Percentiles rank a stretch among this genome's conserved stretches.
Evolutionary conservation across 352 stramenopile species (phyloP).

Genomic region (Phytophthora macrochlamydospora): DNA sequence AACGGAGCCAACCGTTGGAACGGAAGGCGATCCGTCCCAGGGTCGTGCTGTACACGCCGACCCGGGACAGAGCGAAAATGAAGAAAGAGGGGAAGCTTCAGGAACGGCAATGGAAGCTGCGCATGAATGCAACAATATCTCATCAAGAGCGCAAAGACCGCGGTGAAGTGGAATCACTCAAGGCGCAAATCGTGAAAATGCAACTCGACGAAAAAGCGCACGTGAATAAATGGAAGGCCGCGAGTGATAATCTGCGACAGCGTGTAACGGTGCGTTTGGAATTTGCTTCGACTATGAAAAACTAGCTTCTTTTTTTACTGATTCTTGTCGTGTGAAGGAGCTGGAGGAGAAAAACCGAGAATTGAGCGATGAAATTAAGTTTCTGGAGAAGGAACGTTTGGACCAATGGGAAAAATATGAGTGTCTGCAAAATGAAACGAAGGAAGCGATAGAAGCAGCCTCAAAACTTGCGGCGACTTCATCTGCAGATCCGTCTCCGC

Average conservation of each 20-base stretch:
- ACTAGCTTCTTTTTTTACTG: constrained; percentile 4
- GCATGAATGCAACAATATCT: constrained; percentile 59
- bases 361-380: constrained; percentile 75
- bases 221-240: constrained; percentile 67
- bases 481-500: background rate
- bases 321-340: constrained; percentile 44
- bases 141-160: constrained; percentile 63
- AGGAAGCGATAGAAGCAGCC: constrained; percentile 18
- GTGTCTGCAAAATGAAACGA: constrained; percentile 50
- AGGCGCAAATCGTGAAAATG: constrained; percentile 85
- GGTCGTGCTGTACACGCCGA: no score
- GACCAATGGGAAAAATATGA: constrained; percentile 81
- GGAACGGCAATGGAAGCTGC: constrained; percentile 76
- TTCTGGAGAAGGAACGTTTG: constrained; percentile 75
- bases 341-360: constrained; percentile 80
- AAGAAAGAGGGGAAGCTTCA: constrained; percentile 71
- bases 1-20: no score
- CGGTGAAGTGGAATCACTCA: constrained; percentile 74
- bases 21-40: no score
- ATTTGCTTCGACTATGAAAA: background rate
- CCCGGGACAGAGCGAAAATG: constrained; percentile 79
- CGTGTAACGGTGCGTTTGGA: constrained; percentile 53
- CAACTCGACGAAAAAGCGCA: constrained; percentile 70
- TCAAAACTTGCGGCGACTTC: constrained; percentile 8
- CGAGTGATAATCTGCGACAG: constrained; percentile 68